Evolutionary conservation across 345 rosid genomes (phyloP), one percentile per base, ranked within the genome.

Genomic region (Rhodamnia rubescens): DNA sequence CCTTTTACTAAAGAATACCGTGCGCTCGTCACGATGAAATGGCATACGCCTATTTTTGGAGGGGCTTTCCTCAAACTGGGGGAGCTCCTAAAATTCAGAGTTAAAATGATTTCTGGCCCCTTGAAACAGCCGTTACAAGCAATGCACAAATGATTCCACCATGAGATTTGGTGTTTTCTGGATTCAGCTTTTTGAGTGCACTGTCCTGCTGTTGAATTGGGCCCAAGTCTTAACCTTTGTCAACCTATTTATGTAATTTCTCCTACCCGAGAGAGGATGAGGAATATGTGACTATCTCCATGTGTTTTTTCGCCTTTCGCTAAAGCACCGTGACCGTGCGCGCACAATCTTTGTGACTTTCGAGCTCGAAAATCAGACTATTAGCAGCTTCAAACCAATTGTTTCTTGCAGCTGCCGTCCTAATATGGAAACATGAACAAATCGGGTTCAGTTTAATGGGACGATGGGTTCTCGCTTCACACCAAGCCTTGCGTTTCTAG

Each of bases 1-100:
- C 93, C 91, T 91, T 91, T 88, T 90, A 89, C 90, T 89, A 91
- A 89, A 90, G 90, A 90, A 88, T 88, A 89, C 89, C 89, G 92
- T 91, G 91, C 87, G 89, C 83, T 21, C 83, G 87, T 47, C 74
- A 87, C 84, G 16, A 2, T 27, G 0, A 83, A 83, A 29, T 82
- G 88, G 89, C 89, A 83, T 90, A 86, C 83, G 84, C 82, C 26
- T 1, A 61, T 84, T 84, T 87, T 87, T 84, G 54, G 59, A 80
- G 88, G 64, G 82, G 36, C 14, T 53, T 53, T 4, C 8, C 1
- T 18, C 74, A 61, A 0, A 0, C 0, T 7, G 74, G 14, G 0
- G 74, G 4, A 61, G 74, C 40, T 27, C 74, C 74, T 61, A 29
- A 61, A 14, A 29, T 27, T 14, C 21, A 13, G 40, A 27, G 74